Evolutionary conservation across 78 protist genomes (phyloP), one percentile per base, ranked within the genome.

Genomic region (Protostelium mycophagum): DNA sequence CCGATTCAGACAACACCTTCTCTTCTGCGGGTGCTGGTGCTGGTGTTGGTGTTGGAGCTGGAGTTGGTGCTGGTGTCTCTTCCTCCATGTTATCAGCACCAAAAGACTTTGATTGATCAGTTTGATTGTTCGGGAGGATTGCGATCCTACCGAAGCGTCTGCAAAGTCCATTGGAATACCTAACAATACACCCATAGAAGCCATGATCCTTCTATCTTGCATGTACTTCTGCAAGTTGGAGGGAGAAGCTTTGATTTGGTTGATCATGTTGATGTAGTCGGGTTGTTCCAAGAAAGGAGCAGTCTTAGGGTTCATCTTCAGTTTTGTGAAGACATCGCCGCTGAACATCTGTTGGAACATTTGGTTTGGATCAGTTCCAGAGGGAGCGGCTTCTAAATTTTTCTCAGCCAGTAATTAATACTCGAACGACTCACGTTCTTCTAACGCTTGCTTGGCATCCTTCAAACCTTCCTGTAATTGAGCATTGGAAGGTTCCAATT

Each of bases 401-500:
- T 83, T 83, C 84, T 29, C 29, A 29, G n/a, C n/a, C n/a, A n/a
- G n/a, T n/a, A n/a, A n/a, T n/a, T n/a, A n/a, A n/a, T n/a, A n/a
- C n/a, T n/a, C n/a, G n/a, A n/a, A n/a, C n/a, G n/a, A 5, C 16
- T 85, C 86, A 36, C 37, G 89, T 28, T 38, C 35, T 37, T 38
- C 51, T 36, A 87, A 9, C 0, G 89, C 96, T 0, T 34, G 23
- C 84, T 91, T 28, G 28, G 91, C 84, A 38, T 90, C 94, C 36
- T 34, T 34, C 28, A 92, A 83, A 38, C 38, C 34, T 1, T 29
- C 63, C 0, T 1, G 36, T 29, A 94, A 38, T 23, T 92, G 94
- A 84, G 31, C 89, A n/a, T 89, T 91, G 83, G 10, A 1, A 1
- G 97, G 97, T 28, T 92, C 96, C 35, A 90, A n/a, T 35, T 92